Percentiles rank a stretch among this genome's conserved stretches.
Evolutionary conservation across 805 yeast genomes (phyloP).

Genomic region (Metschnikowia orientalis): DNA sequence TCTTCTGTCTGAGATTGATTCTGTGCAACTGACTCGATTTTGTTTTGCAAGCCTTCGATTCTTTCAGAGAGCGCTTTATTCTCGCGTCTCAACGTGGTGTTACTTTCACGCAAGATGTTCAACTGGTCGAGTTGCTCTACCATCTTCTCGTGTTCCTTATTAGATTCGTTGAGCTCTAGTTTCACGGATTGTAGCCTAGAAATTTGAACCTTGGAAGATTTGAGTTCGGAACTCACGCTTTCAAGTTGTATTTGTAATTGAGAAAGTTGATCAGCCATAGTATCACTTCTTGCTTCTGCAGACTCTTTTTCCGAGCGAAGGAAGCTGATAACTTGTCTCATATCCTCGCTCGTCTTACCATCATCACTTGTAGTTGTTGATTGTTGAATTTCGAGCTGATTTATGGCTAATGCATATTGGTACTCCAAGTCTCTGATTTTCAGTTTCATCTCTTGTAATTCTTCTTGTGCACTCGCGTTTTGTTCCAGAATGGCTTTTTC

Average conservation of each 20-base stretch:
- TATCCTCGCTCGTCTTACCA: constrained; percentile 19
- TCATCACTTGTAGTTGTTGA: constrained; percentile 12
- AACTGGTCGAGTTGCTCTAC: constrained; percentile 55
- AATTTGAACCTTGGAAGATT: constrained; percentile 49
- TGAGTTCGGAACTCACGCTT: constrained; percentile 44
- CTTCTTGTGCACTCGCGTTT: constrained; percentile 23
- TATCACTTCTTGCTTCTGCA: constrained; percentile 47
- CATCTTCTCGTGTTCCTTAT: constrained; percentile 44
- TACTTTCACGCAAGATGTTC: constrained; percentile 64
- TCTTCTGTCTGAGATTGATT: constrained; percentile 22
- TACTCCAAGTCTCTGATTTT: constrained; percentile 53
- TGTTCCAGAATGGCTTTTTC: constrained; percentile 22
- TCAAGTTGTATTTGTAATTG: constrained; percentile 49
- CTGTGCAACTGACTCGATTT: constrained; percentile 44
- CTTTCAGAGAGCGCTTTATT: constrained; percentile 22
- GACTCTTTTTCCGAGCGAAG: constrained; percentile 75
- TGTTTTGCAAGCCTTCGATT: constrained; percentile 35
- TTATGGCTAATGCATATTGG: constrained; percentile 66
- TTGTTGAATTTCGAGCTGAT: constrained; percentile 54
- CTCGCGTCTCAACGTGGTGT: constrained; percentile 57
- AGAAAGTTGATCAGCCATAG: constrained; percentile 46
- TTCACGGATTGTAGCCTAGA: constrained; percentile 20
- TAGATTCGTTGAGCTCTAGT: constrained; percentile 25
- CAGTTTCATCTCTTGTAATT: constrained; percentile 38
- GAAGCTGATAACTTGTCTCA: constrained; percentile 51